Evolutionary conservation across 148 eudicot species (phyloP).

Genomic region (Silene latifolia): DNA sequence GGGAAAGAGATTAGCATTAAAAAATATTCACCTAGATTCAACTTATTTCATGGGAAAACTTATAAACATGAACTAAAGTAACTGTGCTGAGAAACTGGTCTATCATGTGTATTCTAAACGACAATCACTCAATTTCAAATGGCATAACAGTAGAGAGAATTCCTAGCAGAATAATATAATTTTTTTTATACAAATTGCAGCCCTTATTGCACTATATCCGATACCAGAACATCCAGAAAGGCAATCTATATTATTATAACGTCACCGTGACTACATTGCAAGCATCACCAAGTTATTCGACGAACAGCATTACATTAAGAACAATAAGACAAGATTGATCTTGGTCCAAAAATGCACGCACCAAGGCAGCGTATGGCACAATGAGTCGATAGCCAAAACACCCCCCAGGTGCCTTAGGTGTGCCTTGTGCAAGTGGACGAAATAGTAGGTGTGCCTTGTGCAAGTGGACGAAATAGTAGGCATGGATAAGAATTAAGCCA

Average conservation of each 20-base stretch:
- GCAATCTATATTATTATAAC: not conserved
- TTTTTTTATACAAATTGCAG: not conserved
- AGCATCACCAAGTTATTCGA: not conserved
- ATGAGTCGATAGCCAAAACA: not conserved
- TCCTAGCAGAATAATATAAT: not conserved
- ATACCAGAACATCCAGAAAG: not conserved
- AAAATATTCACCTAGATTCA: not conserved
- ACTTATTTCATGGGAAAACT: slow-evolving; percentile 1
- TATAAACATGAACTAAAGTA: not conserved
- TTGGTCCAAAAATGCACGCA: not conserved
- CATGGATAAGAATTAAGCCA: too few species aligned
- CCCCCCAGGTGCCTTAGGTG: not conserved
- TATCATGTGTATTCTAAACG: not conserved
- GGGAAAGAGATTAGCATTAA: not conserved
- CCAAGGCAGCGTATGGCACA: not conserved
- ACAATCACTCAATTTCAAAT: not conserved
- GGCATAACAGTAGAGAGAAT: not conserved
- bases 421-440: not conserved
- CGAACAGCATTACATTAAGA: not conserved
- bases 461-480: too few species aligned
- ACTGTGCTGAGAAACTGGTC: not conserved
- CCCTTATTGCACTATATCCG: not conserved
- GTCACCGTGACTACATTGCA: not conserved
- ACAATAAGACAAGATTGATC: not conserved
- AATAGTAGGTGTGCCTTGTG: too few species aligned